Conservation (phyloP, 148 eudicot genomes). For the Mesembryanthemum crystallinum region DNA sequence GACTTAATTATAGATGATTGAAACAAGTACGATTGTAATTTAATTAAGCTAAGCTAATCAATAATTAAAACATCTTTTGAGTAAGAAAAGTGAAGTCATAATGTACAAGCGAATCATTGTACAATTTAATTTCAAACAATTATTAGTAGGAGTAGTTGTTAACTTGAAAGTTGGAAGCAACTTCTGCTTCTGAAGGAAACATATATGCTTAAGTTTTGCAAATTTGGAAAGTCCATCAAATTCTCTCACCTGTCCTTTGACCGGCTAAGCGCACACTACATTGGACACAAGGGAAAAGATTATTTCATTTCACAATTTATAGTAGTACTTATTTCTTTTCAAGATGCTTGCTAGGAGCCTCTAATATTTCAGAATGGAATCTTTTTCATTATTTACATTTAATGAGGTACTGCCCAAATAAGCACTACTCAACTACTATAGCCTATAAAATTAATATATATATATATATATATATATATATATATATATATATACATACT, state of each 20-base stretch:
- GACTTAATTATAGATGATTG: neutral
- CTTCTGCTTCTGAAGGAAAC: neutral
- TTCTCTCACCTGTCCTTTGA: neutral
- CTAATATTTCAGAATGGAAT: too few relatives aligned
- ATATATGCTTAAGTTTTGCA: neutral
- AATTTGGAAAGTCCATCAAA: too few relatives aligned
- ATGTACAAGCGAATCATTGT: constrained; percentile 14
- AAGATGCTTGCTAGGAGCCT: too few relatives aligned
- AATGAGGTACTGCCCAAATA: too few relatives aligned
- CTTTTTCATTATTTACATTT: too few relatives aligned
- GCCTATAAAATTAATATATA: too few relatives aligned
- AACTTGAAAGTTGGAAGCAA: constrained; percentile 12
- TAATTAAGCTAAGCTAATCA: neutral
- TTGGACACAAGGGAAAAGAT: neutral
- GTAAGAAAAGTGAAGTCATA: constrained; percentile 21
- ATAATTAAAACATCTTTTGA: neutral
- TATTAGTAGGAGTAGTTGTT: too few relatives aligned
- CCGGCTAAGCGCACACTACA: constrained; percentile 2
- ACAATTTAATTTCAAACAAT: neutral
- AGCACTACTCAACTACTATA: too few relatives aligned
- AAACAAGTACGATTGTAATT: neutral
- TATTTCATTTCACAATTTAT: too few relatives aligned
- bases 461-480: too few relatives aligned
- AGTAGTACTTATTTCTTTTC: too few relatives aligned
- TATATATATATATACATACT: too few relatives aligned